A percentile compares a stretch with the other conserved stretches of the same genome.
phyloP scores from a whole-genome alignment of 2,329 filamentous ascomycete genomes.

The Alternaria conjuncta region DNA sequence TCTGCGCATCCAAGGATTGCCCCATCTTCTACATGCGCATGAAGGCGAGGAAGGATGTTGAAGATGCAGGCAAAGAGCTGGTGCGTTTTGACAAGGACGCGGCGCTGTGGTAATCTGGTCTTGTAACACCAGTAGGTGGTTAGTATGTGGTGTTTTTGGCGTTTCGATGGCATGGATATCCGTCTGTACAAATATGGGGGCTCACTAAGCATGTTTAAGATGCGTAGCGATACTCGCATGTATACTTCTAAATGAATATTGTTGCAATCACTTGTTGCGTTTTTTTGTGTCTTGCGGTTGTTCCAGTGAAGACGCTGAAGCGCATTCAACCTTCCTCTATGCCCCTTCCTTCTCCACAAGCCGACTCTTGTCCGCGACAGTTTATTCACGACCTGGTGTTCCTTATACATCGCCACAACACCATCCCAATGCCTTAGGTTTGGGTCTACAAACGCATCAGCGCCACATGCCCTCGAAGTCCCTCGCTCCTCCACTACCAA shows the following conservation, averaged over 20 bases:
- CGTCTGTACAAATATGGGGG: not conserved
- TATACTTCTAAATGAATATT: not conserved
- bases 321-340: not conserved
- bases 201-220: not conserved
- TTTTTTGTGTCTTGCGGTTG: not conserved
- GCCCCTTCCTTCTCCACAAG: not conserved
- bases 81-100: conserved; percentile 86
- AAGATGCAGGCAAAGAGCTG: conserved; percentile 91
- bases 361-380: not conserved
- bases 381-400: fast-evolving
- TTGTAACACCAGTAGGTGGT: too few species aligned
- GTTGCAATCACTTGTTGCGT: not conserved
- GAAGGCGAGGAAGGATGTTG: conserved; percentile 99
- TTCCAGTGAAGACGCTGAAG: not conserved
- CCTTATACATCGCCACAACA: not conserved
- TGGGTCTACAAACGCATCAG: not conserved
- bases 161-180: conserved; percentile 2
- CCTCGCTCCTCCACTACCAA: not conserved
- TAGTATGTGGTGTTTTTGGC: conserved; percentile 1
- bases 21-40: conserved; percentile 99
- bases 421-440: fast-evolving
- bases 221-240: conserved; percentile 1
- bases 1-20: conserved; percentile 94
- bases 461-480: not conserved
- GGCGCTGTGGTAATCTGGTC: conserved; percentile 62